phyloP scores from a whole-genome alignment of 495 filamentous ascomycete genomes.

The Neurospora sp. region DNA sequence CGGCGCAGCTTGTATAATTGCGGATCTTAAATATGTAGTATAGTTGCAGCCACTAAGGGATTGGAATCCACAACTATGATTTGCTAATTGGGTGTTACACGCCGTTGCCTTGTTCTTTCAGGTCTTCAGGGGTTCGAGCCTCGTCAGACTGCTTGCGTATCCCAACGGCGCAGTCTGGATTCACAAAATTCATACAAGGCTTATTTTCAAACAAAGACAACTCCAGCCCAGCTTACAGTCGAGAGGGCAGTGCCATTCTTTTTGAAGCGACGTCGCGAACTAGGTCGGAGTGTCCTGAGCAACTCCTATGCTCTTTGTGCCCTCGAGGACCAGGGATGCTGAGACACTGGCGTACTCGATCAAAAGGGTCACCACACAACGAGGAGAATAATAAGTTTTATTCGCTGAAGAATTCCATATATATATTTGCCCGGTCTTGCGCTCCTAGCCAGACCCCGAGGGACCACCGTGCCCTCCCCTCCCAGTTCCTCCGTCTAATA shows the following conservation, averaged over 20 bases:
- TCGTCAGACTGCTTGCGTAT: neutral
- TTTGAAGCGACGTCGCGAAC: neutral
- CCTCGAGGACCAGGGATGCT: neutral
- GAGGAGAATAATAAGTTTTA: neutral
- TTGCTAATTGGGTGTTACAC: neutral
- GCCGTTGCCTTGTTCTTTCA: neutral
- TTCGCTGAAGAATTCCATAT: neutral
- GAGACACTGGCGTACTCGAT: neutral
- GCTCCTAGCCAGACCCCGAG: neutral
- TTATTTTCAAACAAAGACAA: neutral
- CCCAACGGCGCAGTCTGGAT: neutral
- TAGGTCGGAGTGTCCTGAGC: neutral
- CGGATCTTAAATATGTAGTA: neutral
- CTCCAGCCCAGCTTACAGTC: neutral
- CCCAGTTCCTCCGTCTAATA: conserved; percentile 57
- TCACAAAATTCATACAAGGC: neutral
- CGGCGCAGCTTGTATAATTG: neutral
- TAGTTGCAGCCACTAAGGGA: neutral
- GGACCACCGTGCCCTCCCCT: conserved; percentile 14
- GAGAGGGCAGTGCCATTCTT: neutral
- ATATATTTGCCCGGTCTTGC: neutral
- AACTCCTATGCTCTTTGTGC: neutral
- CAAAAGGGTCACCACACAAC: neutral
- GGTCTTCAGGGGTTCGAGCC: neutral
- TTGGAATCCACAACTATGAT: neutral